phyloP scores from a whole-genome alignment of 305 asterid genomes.

The Solanum hybrid region DNA sequence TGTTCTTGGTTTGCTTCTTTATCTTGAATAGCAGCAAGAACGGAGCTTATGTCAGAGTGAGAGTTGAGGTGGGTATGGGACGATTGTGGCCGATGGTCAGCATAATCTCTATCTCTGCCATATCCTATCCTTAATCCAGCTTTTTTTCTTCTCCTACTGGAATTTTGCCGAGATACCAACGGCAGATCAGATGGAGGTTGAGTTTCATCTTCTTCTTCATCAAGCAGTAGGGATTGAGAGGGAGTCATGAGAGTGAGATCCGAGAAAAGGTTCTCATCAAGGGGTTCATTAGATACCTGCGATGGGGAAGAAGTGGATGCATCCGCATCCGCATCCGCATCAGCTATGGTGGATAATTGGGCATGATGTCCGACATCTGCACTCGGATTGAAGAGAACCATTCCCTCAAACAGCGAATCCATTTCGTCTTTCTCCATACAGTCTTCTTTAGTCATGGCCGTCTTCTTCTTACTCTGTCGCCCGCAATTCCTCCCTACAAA shows the following conservation, averaged over 20 bases:
- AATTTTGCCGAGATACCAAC: constrained; percentile 16
- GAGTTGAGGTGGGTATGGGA: neutral
- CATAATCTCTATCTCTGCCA: constrained; percentile 24
- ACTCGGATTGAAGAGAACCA: constrained; percentile 32
- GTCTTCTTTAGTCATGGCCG: neutral
- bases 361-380: neutral
- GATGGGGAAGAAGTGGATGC: neutral
- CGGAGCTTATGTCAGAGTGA: neutral
- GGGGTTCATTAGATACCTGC: neutral
- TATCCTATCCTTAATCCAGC: constrained; percentile 41
- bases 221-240: neutral
- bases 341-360: neutral
- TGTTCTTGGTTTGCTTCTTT: neutral
- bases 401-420: constrained; percentile 44
- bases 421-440: constrained; percentile 20
- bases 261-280: constrained; percentile 39
- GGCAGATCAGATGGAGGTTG: neutral
- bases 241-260: constrained; percentile 32
- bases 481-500: neutral
- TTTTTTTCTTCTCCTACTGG: constrained; percentile 28
- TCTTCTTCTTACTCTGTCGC: neutral
- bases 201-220: neutral
- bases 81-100: neutral
- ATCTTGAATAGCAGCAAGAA: neutral
- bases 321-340: neutral